phyloP scores from a whole-genome alignment of 164 flowering plant species.

The Akebia trifoliata region DNA sequence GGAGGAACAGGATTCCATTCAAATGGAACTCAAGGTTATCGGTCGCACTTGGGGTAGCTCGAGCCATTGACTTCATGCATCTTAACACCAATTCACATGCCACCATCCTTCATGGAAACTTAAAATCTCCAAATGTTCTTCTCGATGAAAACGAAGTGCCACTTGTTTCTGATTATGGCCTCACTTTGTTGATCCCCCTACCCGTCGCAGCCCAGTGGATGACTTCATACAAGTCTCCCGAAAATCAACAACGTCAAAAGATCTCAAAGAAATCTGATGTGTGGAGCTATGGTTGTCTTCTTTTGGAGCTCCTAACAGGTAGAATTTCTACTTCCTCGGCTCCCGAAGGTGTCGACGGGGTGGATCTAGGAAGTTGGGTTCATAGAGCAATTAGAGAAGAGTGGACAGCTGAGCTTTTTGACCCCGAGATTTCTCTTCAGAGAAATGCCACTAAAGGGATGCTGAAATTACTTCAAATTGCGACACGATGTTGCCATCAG shows the following conservation, averaged over 20 bases:
- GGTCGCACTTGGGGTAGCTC: slow-evolving; percentile 45
- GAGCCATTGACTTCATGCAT: slow-evolving; percentile 54
- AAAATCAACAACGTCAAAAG: slow-evolving; percentile 25
- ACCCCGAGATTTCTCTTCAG: slow-evolving; percentile 36
- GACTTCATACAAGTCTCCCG: slow-evolving; percentile 54
- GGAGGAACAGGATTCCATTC: slow-evolving; percentile 42
- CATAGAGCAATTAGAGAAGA: slow-evolving; percentile 71
- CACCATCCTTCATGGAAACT: slow-evolving; percentile 54
- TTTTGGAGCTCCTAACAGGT: slow-evolving; percentile 62
- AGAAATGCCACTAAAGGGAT: slow-evolving; percentile 35
- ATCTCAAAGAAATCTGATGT: slow-evolving; percentile 50
- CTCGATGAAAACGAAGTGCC: slow-evolving; percentile 35
- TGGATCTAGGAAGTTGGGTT: slow-evolving; percentile 60
- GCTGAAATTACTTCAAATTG: slow-evolving; percentile 50
- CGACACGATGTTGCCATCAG: slow-evolving; percentile 46
- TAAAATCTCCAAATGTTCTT: slow-evolving; percentile 62
- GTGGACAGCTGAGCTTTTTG: slow-evolving; percentile 78
- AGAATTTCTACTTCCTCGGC: slow-evolving; percentile 30
- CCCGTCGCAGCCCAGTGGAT: slow-evolving; percentile 38
- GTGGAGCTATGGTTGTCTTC: slow-evolving; percentile 54
- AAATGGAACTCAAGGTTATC: slow-evolving; percentile 49
- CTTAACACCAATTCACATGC: slow-evolving; percentile 14
- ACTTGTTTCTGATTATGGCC: slow-evolving; percentile 51
- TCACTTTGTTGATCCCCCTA: slow-evolving; percentile 34
- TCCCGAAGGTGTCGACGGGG: slow-evolving; percentile 40